Conservation (phyloP, 73 alveolate species). For the Durusdinium trenchii region DNA sequence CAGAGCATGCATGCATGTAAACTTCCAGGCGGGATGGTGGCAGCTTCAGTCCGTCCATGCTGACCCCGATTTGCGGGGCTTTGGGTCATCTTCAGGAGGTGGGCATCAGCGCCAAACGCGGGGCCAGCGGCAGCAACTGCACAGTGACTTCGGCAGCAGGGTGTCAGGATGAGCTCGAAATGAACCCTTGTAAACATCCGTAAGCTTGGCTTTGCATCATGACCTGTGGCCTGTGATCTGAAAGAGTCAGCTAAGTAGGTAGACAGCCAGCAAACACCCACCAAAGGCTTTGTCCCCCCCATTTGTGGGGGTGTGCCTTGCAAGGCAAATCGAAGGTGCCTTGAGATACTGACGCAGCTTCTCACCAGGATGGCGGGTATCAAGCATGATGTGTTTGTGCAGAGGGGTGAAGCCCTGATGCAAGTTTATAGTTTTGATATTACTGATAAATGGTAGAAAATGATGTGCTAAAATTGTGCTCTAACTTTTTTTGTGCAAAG, state of each 20-base stretch:
- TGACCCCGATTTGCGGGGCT: slow-evolving; percentile 2
- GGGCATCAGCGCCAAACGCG: slow-evolving; percentile 43
- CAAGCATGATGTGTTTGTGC: neutral
- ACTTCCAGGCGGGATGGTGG: slow-evolving; percentile 39
- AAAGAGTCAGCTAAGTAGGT: neutral
- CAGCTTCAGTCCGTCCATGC: neutral
- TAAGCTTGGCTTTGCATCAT: neutral
- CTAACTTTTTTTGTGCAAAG: neutral
- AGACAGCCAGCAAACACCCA: neutral
- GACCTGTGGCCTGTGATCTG: neutral
- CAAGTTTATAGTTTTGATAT: too few relatives aligned
- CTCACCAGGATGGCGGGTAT: neutral
- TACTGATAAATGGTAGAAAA: too few relatives aligned
- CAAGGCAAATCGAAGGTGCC: slow-evolving; percentile 47
- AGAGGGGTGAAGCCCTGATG: too few relatives aligned
- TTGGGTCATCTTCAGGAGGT: slow-evolving; percentile 44
- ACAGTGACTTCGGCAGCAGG: neutral
- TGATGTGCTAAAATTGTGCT: too few relatives aligned
- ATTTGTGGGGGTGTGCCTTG: neutral
- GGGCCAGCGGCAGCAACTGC: slow-evolving; percentile 66
- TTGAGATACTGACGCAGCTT: slow-evolving; percentile 16
- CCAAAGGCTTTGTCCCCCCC: neutral
- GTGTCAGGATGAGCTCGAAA: neutral
- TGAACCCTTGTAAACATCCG: neutral
- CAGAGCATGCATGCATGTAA: too few relatives aligned